Evolutionary conservation across 768 basidiomycete genomes (phyloP).

Genomic region (Kwoniella shandongensis): DNA sequence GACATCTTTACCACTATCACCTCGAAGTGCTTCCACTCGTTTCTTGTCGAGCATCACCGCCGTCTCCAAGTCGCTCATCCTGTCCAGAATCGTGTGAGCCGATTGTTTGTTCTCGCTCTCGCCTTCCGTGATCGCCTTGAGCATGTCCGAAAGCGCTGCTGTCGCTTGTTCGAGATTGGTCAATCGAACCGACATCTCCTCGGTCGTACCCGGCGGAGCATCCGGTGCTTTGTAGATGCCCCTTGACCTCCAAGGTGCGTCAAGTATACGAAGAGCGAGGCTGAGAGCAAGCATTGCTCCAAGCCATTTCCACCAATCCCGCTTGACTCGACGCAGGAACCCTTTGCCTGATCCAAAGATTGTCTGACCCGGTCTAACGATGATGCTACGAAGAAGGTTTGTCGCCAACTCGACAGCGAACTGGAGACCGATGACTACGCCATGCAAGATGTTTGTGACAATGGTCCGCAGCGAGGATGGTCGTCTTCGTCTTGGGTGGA

Average conservation of each 20-base stretch:
- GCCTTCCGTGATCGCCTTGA: conserved; percentile 10
- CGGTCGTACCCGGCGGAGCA: conserved; percentile 45
- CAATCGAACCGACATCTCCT: conserved; percentile 48
- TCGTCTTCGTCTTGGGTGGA: conserved; percentile 25
- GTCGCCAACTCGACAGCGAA: conserved; percentile 29
- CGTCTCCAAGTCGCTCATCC: conserved; percentile 26
- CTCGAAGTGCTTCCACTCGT: conserved; percentile 9
- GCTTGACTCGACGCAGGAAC: conserved; percentile 12
- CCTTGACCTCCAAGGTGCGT: conserved; percentile 20
- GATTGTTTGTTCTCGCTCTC: conserved; percentile 14
- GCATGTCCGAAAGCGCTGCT: conserved; percentile 31
- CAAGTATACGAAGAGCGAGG: conserved; percentile 27
- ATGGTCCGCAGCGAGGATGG: conserved; percentile 33
- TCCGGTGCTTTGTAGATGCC: conserved; percentile 18
- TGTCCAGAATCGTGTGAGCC: conserved; percentile 12
- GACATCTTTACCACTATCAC: conserved; percentile 10
- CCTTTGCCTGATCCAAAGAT: conserved; percentile 19
- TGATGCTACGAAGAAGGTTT: conserved; percentile 6
- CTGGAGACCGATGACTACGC: conserved; percentile 27
- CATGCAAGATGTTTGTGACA: conserved; percentile 41
- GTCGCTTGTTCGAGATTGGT: conserved; percentile 43
- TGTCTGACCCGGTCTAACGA: conserved; percentile 14
- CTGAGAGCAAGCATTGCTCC: conserved; percentile 30
- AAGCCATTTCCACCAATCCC: conserved; percentile 45
- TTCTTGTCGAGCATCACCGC: conserved; percentile 17